Evolutionary conservation across 495 filamentous ascomycete genomes (phyloP).

Genomic region (Penicillium angulare): DNA sequence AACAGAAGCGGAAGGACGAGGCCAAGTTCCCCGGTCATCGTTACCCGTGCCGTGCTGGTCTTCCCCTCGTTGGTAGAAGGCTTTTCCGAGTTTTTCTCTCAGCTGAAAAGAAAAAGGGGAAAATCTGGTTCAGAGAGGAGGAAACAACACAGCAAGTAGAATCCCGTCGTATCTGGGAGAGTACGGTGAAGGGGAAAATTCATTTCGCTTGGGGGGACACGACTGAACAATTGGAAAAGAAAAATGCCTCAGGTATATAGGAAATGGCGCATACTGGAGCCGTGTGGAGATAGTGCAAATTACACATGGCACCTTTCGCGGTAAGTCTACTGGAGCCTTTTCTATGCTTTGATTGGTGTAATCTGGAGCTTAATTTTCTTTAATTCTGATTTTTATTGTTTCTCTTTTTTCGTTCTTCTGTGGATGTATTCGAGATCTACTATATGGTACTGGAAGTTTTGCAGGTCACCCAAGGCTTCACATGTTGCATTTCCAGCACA

Average conservation of each 20-base stretch:
- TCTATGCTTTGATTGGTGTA: slow-evolving; percentile 10
- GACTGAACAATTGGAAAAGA: slow-evolving; percentile 20
- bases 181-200: not conserved
- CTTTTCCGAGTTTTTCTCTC: no score
- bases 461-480: no score
- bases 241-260: slow-evolving; percentile 30
- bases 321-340: not conserved
- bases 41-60: not conserved
- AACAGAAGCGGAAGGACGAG: not conserved
- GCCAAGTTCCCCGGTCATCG: not conserved
- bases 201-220: not conserved
- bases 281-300: slow-evolving; percentile 10
- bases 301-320: not conserved
- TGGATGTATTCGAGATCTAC: not conserved
- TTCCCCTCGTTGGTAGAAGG: not conserved
- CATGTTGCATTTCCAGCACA: no score
- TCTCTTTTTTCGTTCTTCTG: not conserved
- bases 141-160: not conserved
- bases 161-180: slow-evolving; percentile 1
- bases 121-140: not conserved
- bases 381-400: not conserved
- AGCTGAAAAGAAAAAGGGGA: no score
- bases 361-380: slow-evolving; percentile 20
- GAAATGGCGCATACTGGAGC: slow-evolving; percentile 26
- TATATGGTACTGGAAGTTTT: not conserved